Base-by-base conservation (phyloP, 768 basidiomycete genomes). In the Amanita subjunquillea region DNA sequence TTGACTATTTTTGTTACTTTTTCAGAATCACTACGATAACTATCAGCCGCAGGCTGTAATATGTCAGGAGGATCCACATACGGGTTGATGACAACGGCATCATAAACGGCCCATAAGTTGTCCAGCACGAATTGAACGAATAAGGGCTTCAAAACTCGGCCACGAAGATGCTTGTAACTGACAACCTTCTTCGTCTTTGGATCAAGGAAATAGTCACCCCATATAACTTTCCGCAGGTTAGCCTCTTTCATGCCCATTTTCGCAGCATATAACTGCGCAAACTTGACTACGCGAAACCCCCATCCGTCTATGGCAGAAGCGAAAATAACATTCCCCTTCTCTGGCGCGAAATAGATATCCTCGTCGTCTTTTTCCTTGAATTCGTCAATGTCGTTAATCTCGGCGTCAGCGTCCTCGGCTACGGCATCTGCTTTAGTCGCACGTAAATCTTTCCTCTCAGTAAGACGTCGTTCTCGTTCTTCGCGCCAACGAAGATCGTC, bases 51-150 rank as follows among this genome's bases (percentile, higher is more conserved):
- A 51, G 22, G 36, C 17, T 36, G 37, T 41, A 41, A 42, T 8
- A 23, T 25, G 25, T 6, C 4, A 17, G 25, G 15, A 48, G 49
- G 54, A 23, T 39, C 45, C 12, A 82, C 95, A 63, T 62, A 98
- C 95, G 91, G 89, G 58, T 94, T 90, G 12, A 89, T 66, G 38
- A 89, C 69, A 12, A 93, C 84, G 13, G 87, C 90, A 60, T 96
- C 91, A 63, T 98, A 99, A 9, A 96, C 87, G 13, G 90, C 87
- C 94, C 95, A 99, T 23, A 99, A 77, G 64, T 98, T 98, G 50
- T 98, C 96, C 57, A 99, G 69, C 10, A 99, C 86, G 59, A 98
- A 95, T 69, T 97, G 94, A 10, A 97, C 96, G 62, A 98, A 98
- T 23, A 98, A 75, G 9, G 94, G 91, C 70, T 98, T 98, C 64